Base-by-base conservation (phyloP, 148 eudicot species). In the Camellia granthamiana region DNA sequence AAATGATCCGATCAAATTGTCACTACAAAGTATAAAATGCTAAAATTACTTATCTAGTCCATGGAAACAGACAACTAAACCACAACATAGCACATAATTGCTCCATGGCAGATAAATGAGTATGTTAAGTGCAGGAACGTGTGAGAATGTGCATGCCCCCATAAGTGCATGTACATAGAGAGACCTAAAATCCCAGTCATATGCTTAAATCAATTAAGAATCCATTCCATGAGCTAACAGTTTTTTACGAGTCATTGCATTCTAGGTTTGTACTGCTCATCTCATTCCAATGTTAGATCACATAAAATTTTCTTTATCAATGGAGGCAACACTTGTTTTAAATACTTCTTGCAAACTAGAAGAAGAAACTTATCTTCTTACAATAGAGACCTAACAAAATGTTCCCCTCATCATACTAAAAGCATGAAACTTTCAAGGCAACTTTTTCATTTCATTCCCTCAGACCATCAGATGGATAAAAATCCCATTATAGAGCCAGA, bases 1-100 rank as follows among this genome's bases (percentile, higher is more conserved):
- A 0, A 56, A 56, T 44, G 38, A n/a, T 49, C 52, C 21, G 9
- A 65, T 3, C 5, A 30, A 66, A 38, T 41, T 18, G 18, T 5
- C 12, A 1, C 46, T 21, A 60, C 23, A 65, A 77, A 63, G 38
- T 77, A 60, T 47, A 65, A 77, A 63, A 52, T 77, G 62, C 72
- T 52, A 66, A 77, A 30, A 65, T n/a, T 51, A 47, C 69, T 30
- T 6, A 23, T 51, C 16, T 77, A 52, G 62, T 66, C 79, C 3
- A 10, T 3, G 49, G 15, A 77, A 77, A 49, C 18, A 54, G 42
- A 77, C 3, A 51, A 64, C 23, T 51, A 65, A 63, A 77, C 72
- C 44, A 60, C 55, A 14, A 14, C 46, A 51, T 47, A 30, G 61
- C 43, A 51, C 21, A 51, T 30, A 23, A 77, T 21, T 13, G 69